Percentiles rank a stretch among this genome's conserved stretches.
These are phyloP conservation scores for Vicia villosa DNA, from an alignment of 306 rosid genomes.

Conservation along the genomic window DNA sequence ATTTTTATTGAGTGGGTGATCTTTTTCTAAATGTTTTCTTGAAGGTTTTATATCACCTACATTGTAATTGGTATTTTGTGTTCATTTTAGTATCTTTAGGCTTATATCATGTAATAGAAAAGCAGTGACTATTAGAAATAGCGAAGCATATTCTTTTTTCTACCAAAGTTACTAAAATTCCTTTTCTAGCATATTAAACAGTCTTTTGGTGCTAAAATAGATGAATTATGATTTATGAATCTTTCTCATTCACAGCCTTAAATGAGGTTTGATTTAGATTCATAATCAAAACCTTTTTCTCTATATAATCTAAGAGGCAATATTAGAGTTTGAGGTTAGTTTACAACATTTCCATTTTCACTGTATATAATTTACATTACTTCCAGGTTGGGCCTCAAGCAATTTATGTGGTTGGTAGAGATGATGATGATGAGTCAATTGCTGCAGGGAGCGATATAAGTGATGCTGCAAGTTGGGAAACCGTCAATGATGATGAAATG, in stretches of 20 bases:
- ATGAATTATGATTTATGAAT: constrained; percentile 11
- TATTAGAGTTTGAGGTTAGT: constrained; percentile 12
- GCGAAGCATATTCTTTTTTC: constrained; percentile 13
- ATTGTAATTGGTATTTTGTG: constrained; percentile 26
- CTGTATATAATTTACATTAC: constrained; percentile 34
- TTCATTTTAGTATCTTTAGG: constrained; percentile 26
- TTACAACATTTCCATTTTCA: constrained; percentile 33
- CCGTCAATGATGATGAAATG: constrained; percentile 82
- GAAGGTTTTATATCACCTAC: constrained; percentile 15
- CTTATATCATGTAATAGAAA: constrained; percentile 5
- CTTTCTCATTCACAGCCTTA: constrained; percentile 1
- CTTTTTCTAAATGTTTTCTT: background rate
- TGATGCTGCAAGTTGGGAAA: constrained; percentile 99
- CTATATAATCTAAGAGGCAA: constrained; percentile 20
- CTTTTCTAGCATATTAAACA: constrained; percentile 22
- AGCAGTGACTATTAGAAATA: constrained; percentile 21
- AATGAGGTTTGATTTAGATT: constrained; percentile 19
- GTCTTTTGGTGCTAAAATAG: constrained; percentile 28
- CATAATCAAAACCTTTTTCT: constrained; percentile 4
- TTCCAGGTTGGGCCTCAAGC: constrained; percentile 98
- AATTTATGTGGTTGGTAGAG: constrained; percentile 97
- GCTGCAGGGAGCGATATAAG: constrained; percentile 90
- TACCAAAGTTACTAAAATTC: constrained; percentile 8
- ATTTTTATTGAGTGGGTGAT: background rate
- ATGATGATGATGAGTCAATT: constrained; percentile 90